Base-by-base conservation (phyloP, 169 alveolate genomes). In the Eimeria sp. region DNA sequence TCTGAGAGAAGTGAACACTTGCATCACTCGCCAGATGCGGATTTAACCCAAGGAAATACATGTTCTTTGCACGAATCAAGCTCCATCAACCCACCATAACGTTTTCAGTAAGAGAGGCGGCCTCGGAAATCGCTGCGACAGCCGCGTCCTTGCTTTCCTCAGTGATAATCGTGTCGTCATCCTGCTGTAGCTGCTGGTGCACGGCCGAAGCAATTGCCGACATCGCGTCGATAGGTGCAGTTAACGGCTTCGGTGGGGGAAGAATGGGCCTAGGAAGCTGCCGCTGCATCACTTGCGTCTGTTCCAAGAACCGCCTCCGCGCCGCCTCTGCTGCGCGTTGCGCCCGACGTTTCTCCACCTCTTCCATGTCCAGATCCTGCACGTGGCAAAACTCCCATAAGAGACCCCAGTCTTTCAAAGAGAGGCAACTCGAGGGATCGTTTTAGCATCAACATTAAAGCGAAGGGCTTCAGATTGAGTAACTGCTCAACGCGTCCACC, bases 351-450 rank as follows among this genome's bases (percentile, higher is more conserved):
- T 46, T 87, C 54, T 87, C 93, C 49, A 87, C 93, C 66, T 87
- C 93, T n/a, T 87, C 93, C 93, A 87, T 87, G 83, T 87, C 93
- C 68, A 87, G 58, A 64, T 87, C 93, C 93, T 87, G 66, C 43
- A 87, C 30, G 25, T 18, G 14, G 27, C 43, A 0, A 80, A 37
- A 52, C 18, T 20, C 56, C 0, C 83, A 37, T 6, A 13, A 27
- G 18, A 40, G 14, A 16, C 37, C 83, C 83, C 43, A 2, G 14
- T 37, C n/a, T 74, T 40, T 14, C 43, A 74, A 37, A 40, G 4
- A 20, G 1, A 40, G 18, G 18, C 37, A 20, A 6, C 56, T 37
- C 14, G 83, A 40, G 18, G 56, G 1, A 30, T 40, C 56, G 58
- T 13, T 18, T 74, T 56, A 74, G 58, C 58, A 18, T 18, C 1